A percentile compares a stretch with the other conserved stretches of the same genome.
Evolutionary conservation across 1,284 basidiomycete species (phyloP).

Genomic region (Ustilago crameri): DNA sequence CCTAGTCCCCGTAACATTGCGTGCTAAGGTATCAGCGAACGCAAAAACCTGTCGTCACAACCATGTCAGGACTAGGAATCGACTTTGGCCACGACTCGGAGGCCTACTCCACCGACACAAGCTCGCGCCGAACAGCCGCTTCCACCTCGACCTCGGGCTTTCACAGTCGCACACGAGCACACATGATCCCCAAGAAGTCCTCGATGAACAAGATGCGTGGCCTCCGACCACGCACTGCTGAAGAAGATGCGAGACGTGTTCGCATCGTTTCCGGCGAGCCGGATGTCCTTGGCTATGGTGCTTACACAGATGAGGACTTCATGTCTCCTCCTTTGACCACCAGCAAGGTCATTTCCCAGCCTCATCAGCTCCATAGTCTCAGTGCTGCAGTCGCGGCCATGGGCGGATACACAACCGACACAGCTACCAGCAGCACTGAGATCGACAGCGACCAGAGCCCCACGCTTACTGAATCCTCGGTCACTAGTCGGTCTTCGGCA

Average conservation of each 20-base stretch:
- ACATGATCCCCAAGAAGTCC: constrained; percentile 43
- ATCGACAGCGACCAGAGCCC: constrained; percentile 40
- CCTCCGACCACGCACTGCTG: constrained; percentile 32
- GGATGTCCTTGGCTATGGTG: constrained; percentile 42
- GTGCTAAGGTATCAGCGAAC: no score
- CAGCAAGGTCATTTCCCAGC: constrained; percentile 29
- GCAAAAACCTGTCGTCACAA: neutral
- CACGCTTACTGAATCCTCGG: constrained; percentile 39
- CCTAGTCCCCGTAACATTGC: neutral
- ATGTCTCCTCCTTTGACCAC: constrained; percentile 24
- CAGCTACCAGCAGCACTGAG: constrained; percentile 32
- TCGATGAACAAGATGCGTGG: constrained; percentile 42
- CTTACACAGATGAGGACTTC: constrained; percentile 47
- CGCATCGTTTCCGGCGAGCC: constrained; percentile 59
- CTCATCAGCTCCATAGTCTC: constrained; percentile 38
- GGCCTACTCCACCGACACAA: constrained; percentile 27
- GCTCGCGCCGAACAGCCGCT: constrained; percentile 14
- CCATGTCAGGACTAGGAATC: constrained; percentile 63
- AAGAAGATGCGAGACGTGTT: constrained; percentile 45
- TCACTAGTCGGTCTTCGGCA: constrained; percentile 22
- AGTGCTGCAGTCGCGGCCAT: constrained; percentile 48
- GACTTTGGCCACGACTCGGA: constrained; percentile 56
- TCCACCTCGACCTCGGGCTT: constrained; percentile 30
- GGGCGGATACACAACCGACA: constrained; percentile 31
- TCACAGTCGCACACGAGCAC: constrained; percentile 33